Evolutionary conservation across 352 stramenopile species (phyloP).

Genomic region (Globisporangium cystogenes): DNA sequence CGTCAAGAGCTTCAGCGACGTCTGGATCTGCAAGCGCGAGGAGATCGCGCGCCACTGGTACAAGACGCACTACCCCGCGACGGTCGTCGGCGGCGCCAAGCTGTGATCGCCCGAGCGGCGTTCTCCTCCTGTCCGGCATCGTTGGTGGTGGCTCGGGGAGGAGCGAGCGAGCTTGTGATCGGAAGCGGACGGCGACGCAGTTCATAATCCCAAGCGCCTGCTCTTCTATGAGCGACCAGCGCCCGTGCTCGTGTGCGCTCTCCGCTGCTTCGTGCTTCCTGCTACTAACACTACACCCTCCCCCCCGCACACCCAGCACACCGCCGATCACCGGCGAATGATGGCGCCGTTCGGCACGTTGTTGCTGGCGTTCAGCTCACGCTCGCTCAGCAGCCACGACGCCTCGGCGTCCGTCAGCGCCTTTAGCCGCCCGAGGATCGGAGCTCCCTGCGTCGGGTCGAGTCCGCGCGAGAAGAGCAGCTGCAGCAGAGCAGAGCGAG

Average conservation of each 20-base stretch:
- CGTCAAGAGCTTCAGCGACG: slow-evolving; percentile 75
- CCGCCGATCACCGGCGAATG: slow-evolving; percentile 18
- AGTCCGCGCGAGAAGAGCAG: slow-evolving; percentile 70
- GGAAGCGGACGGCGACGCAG: neutral
- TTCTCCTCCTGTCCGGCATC: no score
- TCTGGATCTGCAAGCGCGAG: slow-evolving; percentile 92
- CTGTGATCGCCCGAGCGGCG: slow-evolving; percentile 33
- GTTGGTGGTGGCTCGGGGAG: no score
- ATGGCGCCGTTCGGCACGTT: slow-evolving; percentile 23
- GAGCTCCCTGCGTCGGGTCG: slow-evolving; percentile 56
- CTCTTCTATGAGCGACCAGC: neutral
- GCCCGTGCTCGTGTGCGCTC: neutral
- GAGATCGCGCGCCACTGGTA: slow-evolving; percentile 95
- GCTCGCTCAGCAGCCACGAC: slow-evolving; percentile 60
- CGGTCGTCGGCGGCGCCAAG: slow-evolving; percentile 21
- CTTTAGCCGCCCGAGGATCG: slow-evolving; percentile 63
- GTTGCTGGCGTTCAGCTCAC: slow-evolving; percentile 31
- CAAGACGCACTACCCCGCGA: slow-evolving; percentile 72
- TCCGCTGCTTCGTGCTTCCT: neutral
- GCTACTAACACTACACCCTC: neutral
- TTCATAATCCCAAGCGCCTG: neutral
- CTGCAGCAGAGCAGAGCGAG: slow-evolving; percentile 22
- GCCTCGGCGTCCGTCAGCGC: slow-evolving; percentile 60
- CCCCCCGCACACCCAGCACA: neutral
- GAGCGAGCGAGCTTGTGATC: no score